Base-by-base conservation (phyloP, 441 rosid species). In the Populus hybrid region DNA sequence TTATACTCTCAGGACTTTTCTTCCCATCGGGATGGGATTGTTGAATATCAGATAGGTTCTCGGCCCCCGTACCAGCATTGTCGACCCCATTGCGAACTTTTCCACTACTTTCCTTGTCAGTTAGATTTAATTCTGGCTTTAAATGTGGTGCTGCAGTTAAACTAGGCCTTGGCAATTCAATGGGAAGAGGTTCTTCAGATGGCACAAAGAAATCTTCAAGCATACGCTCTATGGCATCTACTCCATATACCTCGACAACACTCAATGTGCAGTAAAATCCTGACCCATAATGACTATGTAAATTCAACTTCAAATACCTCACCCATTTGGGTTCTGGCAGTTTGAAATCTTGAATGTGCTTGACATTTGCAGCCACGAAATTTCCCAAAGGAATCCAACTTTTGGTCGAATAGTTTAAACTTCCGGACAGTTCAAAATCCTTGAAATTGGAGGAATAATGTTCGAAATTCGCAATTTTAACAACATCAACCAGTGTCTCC, bases 211-310 rank as follows among this genome's bases (percentile, higher is more conserved):
- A 89, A 88, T 94, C 99, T 83, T 93, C 97, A 61, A 94, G 90
- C 98, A 94, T 94, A 68, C 89, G 84, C 81, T 93, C 94, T 59
- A 92, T 90, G 50, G 97, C 98, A 84, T 94, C 97, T 5, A 93
- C 90, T 35, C 97, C 97, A 72, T 86, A 88, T 6, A 94, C 97
- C 87, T 93, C 97, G n/a, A 91, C 81, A 67, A 85, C 89, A 66
- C 97, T 93, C 75, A 94, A 75, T 0, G 97, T 94, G 88, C 98
- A 94, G 82, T 94, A 94, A 88, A 90, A 90, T 86, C 90, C 95
- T 11, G 95, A 89, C 1, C 98, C 97, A 21, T 93, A 90, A 82
- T 94, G 98, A 78, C 94, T 90, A 11, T 85, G 81, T 77, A 93
- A 81, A 67, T 85, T 87, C 64, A 94, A 76, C 81, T 89, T 93